Base-by-base conservation (phyloP, 2,329 filamentous ascomycete genomes). In the Xylariaceae sp. region DNA sequence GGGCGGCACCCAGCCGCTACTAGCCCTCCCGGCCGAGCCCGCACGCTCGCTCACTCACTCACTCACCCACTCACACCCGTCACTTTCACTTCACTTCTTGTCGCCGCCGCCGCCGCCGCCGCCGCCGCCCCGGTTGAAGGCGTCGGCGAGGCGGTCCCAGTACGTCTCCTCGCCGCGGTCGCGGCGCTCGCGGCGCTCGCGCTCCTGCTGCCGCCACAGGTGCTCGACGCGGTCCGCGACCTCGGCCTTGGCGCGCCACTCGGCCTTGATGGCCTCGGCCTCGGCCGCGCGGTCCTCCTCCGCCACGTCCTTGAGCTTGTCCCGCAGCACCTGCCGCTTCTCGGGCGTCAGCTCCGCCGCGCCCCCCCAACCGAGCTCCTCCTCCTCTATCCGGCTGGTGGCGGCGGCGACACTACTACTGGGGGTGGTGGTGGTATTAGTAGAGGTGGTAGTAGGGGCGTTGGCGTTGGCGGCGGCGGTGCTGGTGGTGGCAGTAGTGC, bases 191-290 rank as follows among this genome's bases (percentile, higher is more conserved):
- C 66, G 59, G 43, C 75, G 60, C 43, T 70, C 65, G 47, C 66
- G 58, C 29, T 70, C 64, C 56, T 80, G 68, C 50, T 75, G 61
- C 36, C 71, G 60, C 59, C 75, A 69, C 39, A 80, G 54, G 30
- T 64, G 61, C 46, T 71, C 61, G 40, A 85, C 60, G 39, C 69
- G 56, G 42, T 63, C 56, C 33, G 76, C 71, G 49, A 84, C 66
- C 46, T 80, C 70, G 30, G 68, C 58, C 52, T 77, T 76, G 43
- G 73, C 70, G 50, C 73, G 63, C 36, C 72, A 59, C 60, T 86
- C 78, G 5, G 75, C 77, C 38, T 68, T 65, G 40, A 83, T 63
- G 14, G 80, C 75, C 38, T 72, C 70, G 55, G 80, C 72, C 55
- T 86, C 80, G 13, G 78, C 56, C 27, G 66, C 64, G 18, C 75